Conservation (phyloP, 257 asterid genomes). For the Linaria vulgaris region DNA sequence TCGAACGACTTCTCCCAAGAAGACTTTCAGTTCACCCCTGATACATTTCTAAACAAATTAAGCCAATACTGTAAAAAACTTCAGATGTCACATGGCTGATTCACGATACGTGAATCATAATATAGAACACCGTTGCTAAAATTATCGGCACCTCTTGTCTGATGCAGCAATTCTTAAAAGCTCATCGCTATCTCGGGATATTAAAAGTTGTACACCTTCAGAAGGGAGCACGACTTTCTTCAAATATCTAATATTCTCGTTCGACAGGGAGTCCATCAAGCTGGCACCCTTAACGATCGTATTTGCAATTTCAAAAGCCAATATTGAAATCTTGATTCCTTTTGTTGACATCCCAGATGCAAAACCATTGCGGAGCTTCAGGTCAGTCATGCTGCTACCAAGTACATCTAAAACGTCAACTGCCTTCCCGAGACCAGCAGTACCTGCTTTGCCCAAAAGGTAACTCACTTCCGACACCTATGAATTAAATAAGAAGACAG, state of each 20-base stretch:
- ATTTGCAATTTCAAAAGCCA: constrained; percentile 95
- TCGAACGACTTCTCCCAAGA: constrained; percentile 82
- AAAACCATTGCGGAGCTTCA: constrained; percentile 75
- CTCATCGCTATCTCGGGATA: constrained; percentile 75
- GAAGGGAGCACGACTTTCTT: constrained; percentile 79
- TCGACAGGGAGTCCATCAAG: constrained; percentile 74
- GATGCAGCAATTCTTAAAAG: constrained; percentile 79
- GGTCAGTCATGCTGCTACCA: constrained; percentile 94
- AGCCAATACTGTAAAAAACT: constrained; percentile 36
- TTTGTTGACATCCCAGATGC: constrained; percentile 79
- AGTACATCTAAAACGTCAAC: constrained; percentile 91
- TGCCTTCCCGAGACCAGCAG: constrained; percentile 78
- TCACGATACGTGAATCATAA: background rate
- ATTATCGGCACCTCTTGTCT: constrained; percentile 69
- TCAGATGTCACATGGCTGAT: constrained; percentile 62
- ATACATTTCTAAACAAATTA: constrained; percentile 14
- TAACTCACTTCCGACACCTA: constrained; percentile 92
- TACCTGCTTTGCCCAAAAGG: constrained; percentile 82
- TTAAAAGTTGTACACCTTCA: constrained; percentile 74
- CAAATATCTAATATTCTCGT: constrained; percentile 62
- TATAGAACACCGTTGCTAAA: constrained; percentile 12
- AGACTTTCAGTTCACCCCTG: constrained; percentile 79
- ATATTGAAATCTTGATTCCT: constrained; percentile 74
- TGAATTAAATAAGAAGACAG: background rate
- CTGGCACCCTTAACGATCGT: constrained; percentile 87